phyloP scores from a whole-genome alignment of 2,329 filamentous ascomycete species.

The Bipolaris victoriae region DNA sequence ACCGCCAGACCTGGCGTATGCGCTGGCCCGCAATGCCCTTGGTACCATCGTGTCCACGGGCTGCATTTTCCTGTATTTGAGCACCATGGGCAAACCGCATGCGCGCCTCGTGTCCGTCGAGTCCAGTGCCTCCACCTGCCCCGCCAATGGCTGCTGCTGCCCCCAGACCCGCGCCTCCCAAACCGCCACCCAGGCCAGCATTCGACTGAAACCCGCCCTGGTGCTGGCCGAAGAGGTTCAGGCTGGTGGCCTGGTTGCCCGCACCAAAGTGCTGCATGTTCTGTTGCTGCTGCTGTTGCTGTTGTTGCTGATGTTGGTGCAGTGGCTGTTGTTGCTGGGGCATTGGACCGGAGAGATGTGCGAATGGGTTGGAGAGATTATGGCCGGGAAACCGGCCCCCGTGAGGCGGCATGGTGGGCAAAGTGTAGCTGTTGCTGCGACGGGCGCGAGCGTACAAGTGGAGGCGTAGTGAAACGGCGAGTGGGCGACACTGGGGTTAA shows the following conservation, averaged over 20 bases:
- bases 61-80: conserved; percentile 57
- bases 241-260: conserved; percentile 64
- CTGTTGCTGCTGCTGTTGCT: conserved; percentile 58
- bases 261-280: conserved; percentile 70
- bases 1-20: conserved; percentile 96
- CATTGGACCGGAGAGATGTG: conserved; percentile 57
- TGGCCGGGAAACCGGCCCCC: conserved; percentile 64
- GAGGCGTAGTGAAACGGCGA: neutral
- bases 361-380: conserved; percentile 65
- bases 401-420: conserved; percentile 61
- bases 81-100: conserved; percentile 84
- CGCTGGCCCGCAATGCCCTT: conserved; percentile 68
- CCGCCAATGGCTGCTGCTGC: conserved; percentile 61
- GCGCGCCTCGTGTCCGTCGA: conserved; percentile 85
- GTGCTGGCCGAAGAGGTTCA: conserved; percentile 59
- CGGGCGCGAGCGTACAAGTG: conserved; percentile 12
- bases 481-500: neutral
- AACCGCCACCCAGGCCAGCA: conserved; percentile 60
- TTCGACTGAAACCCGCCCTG: conserved; percentile 55
- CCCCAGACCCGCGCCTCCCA: conserved; percentile 62
- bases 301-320: conserved; percentile 56
- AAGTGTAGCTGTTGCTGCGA: conserved; percentile 27
- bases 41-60: conserved; percentile 61
- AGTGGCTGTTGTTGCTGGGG: conserved; percentile 43
- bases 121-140: conserved; percentile 64